Evolutionary conservation across 208 protist genomes (phyloP), one percentile per base, ranked within the genome.

Genomic region (Trypanosoma lewisi): DNA sequence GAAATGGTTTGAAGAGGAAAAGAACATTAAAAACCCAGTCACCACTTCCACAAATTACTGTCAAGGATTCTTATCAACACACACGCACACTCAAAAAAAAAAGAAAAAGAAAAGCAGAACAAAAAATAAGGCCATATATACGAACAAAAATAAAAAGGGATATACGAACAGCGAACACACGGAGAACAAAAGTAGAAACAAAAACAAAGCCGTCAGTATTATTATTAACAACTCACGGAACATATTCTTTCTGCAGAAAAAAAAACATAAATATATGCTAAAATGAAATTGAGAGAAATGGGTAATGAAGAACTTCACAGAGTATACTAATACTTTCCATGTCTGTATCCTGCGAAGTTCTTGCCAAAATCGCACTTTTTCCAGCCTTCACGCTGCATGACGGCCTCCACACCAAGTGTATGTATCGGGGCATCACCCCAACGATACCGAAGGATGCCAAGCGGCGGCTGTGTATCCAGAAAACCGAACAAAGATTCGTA

Each of bases 401-500:
- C 69, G 2, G 37, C 54, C n/a, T 63, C 54, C 19, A 77, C 60
- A 47, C 45, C 71, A 39, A 77, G 25, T 50, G 71, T 74, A 25
- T 77, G 71, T 31, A 77, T 49, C n/a, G 71, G 71, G 17, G 58
- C 65, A 60, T 77, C 71, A 39, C 71, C 71, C 71, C 66, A 77
- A 12, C 71, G 63, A 63, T 77, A 73, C 1, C 71, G 53, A 34
- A 77, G 52, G 9, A 77, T 77, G 1, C 71, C 71, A 57, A 12
- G 53, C 14, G 71, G 71, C 33, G 56, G 55, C n/a, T 66, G 44
- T 14, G 33, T 47, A 41, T 77, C 71, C 16, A 73, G 23, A 45
- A 44, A 74, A 44, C 27, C 21, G 51, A 77, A 77, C 37, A 71
- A 55, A 7, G 55, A 62, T 28, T 1, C 4, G 31, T 77, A 77